A percentile compares a stretch with the other conserved stretches of the same genome.
phyloP scores from a whole-genome alignment of 371 early-diverging fungal species.

The Mortierella sp. region DNA sequence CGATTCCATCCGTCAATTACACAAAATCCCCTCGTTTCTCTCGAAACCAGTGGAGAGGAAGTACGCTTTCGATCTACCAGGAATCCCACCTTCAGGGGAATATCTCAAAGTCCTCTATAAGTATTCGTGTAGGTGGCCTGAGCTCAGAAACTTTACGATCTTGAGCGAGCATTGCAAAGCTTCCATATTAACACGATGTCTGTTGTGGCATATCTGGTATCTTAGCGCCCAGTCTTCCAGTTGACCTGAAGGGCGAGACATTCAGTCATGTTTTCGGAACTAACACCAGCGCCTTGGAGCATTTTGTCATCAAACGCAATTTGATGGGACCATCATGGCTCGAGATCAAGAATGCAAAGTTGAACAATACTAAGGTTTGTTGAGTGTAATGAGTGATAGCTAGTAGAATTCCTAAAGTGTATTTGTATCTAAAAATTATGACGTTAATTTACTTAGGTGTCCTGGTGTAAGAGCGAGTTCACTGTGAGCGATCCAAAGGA shows the following conservation, averaged over 20 bases:
- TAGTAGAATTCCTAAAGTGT: neutral
- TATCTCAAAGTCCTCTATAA: conserved; percentile 92
- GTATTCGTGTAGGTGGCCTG: conserved; percentile 58
- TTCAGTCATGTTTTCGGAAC: conserved; percentile 94
- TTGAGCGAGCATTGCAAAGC: neutral
- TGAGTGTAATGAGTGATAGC: neutral
- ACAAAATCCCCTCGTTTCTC: conserved; percentile 69
- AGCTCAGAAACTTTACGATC: neutral
- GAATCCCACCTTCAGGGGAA: conserved; percentile 83
- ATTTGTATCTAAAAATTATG: neutral
- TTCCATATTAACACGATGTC: neutral
- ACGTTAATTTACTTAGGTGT: conserved; percentile 50
- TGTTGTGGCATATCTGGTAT: neutral
- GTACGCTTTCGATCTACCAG: conserved; percentile 94
- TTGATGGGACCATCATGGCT: conserved; percentile 99
- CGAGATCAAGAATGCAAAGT: conserved; percentile 65
- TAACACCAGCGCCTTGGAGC: conserved; percentile 91
- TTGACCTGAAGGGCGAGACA: conserved; percentile 78
- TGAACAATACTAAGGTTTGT: conserved; percentile 62
- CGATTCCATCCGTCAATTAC: conserved; percentile 64
- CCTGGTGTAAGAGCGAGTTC: conserved; percentile 93
- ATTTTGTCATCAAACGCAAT: conserved; percentile 91
- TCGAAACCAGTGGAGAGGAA: conserved; percentile 81
- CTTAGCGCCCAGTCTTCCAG: conserved; percentile 78
- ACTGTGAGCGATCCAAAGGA: conserved; percentile 79